phyloP scores from a whole-genome alignment of 129 eudicot species.

The Artemisia tridentata region DNA sequence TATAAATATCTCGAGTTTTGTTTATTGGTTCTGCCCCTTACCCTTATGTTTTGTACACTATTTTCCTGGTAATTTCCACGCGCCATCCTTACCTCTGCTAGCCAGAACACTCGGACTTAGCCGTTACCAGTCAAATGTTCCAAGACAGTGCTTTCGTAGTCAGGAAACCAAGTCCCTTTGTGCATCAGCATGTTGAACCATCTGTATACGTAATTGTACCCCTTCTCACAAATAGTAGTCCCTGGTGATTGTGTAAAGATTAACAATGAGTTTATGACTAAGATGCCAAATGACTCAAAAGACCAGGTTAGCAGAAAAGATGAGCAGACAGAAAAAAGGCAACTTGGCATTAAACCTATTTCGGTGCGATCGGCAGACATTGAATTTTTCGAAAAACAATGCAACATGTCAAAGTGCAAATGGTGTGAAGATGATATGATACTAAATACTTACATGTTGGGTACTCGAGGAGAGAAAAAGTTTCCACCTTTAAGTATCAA shows the following conservation, averaged over 20 bases:
- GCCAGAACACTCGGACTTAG: no score
- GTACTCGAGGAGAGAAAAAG: conserved; percentile 19
- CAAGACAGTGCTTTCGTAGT: neutral
- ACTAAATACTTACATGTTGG: conserved; percentile 27
- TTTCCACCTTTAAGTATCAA: conserved; percentile 18
- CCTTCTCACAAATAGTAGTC: neutral
- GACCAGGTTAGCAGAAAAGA: neutral
- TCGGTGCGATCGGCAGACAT: no score
- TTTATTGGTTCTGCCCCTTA: no score
- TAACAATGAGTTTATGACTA: neutral
- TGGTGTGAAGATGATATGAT: neutral
- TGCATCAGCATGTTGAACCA: conserved; percentile 20
- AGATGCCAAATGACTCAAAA: neutral
- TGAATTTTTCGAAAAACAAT: no score
- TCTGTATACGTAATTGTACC: conserved; percentile 1
- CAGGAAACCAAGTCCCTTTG: neutral
- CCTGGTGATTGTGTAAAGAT: conserved; percentile 12
- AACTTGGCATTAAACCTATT: no score
- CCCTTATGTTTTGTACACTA: no score
- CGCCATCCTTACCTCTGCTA: no score
- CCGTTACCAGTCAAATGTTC: neutral
- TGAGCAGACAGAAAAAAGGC: neutral
- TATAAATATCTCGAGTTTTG: no score
- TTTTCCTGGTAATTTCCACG: no score
- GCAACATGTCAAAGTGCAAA: neutral